phyloP scores from a whole-genome alignment of 345 rosid genomes.

The Syzygium aromaticum region DNA sequence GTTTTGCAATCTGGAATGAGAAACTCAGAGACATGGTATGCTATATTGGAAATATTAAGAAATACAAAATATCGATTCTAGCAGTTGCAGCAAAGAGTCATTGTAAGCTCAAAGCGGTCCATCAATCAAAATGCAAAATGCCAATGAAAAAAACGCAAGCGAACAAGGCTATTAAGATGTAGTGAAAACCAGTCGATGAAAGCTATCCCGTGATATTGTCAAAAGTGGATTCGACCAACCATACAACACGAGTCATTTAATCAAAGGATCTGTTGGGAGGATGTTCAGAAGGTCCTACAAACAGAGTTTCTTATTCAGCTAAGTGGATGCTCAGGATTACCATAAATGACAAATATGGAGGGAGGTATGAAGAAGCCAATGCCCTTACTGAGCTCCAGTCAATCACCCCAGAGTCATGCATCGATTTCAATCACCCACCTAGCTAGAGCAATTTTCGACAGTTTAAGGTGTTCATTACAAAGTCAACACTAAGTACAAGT shows the following conservation, averaged over 20 bases:
- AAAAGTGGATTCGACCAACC: not conserved
- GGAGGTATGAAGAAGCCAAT: not conserved
- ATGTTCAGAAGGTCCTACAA: not conserved
- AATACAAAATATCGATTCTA: not conserved
- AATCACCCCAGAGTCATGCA: not conserved
- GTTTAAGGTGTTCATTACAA: not conserved
- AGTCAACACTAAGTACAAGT: not conserved
- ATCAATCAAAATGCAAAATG: not conserved
- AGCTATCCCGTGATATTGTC: not conserved
- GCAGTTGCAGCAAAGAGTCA: not conserved
- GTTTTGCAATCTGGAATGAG: not conserved
- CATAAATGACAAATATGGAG: not conserved
- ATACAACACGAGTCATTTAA: not conserved
- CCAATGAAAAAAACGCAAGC: not conserved
- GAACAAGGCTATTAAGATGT: not conserved
- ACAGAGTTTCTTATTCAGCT: not conserved
- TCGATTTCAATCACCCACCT: not conserved
- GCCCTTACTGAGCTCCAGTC: not conserved
- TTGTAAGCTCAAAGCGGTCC: not conserved
- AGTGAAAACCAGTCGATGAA: not conserved
- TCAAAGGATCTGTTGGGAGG: not conserved
- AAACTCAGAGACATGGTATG: not conserved
- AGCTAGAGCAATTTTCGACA: not conserved
- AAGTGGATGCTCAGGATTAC: not conserved
- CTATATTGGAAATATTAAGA: not conserved